Base-by-base conservation (phyloP, 169 alveolate genomes). In the Plasmodium coatneyi region DNA sequence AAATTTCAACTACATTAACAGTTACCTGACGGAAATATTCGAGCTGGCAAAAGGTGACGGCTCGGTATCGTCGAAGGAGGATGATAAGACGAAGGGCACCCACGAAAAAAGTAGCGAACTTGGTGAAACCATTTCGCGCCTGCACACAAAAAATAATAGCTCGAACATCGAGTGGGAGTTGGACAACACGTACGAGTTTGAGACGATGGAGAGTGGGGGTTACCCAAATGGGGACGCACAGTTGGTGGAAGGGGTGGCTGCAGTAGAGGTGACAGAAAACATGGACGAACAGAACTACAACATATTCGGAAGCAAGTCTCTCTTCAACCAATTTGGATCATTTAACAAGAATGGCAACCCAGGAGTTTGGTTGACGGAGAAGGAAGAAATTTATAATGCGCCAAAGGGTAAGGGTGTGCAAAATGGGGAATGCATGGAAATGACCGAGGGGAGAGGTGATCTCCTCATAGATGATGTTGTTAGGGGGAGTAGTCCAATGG, bases 111-210 rank as follows among this genome's bases (percentile, higher is more conserved):
- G 71, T 89, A 30, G 71, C 49, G 52, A 79, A 54, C 32, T 19
- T 22, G 60, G 79, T 14, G 78, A 71, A 60, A 46, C n/a, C 19
- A 10, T 79, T 79, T 89, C 72, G 32, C 70, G 41, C 30, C 32
- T 54, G 3, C 81, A 16, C 14, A 89, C 94, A 60, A 56, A 89
- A 89, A 89, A 79, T 79, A 41, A 84, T 28, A 89, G 82, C 82
- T 49, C 43, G 34, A 79, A 72, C 74, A 43, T 25, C 34, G 90
- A 89, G 46, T 78, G 83, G 78, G 82, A 89, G 10, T 32, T 79
- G 54, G 94, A 56, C 71, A 80, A 89, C 81, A 89, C 94, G 82
- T 79, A 89, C 34, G 94, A 89, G 71, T 71, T 22, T 52, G 94
- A 89, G 52, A 46, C 70, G n/a, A 19, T 70, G 80, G 94, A 89